A percentile compares a stretch with the other conserved stretches of the same genome.
These are phyloP conservation scores for Fusarium sp. DNA, from an alignment of 2,329 filamentous ascomycete species.

Conservation along the genomic window DNA sequence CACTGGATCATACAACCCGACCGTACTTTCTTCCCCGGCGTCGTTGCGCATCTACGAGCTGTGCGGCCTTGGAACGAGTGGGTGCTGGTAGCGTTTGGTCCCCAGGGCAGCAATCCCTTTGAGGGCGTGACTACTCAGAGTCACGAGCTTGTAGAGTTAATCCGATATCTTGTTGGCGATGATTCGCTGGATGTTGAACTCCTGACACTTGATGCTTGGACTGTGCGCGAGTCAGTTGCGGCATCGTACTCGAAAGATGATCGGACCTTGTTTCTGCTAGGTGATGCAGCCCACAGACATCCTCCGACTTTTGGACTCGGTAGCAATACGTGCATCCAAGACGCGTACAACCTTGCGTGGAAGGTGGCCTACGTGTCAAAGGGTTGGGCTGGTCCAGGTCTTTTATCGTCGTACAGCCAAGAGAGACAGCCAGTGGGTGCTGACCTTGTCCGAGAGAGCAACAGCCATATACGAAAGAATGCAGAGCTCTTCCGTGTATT, in stretches of 20 bases:
- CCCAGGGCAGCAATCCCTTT: accelerated
- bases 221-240: not conserved
- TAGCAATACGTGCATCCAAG: not conserved
- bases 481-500: not conserved
- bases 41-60: not conserved
- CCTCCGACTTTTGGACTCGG: accelerated
- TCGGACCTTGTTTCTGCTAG: accelerated
- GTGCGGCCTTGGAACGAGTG: not conserved
- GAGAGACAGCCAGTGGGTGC: not conserved
- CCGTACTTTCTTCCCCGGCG: not conserved
- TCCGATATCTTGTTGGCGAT: not conserved
- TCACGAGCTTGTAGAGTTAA: not conserved
- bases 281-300: not conserved
- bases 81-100: not conserved
- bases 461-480: not conserved
- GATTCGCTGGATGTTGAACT: not conserved
- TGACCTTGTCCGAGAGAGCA: not conserved
- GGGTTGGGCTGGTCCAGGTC: accelerated
- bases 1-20: not conserved
- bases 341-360: not conserved
- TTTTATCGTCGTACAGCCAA: not conserved
- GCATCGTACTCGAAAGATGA: accelerated
- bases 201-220: not conserved
- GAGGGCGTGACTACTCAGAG: not conserved
- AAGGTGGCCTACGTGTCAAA: not conserved